Conservation (phyloP, 805 yeast genomes). For the Yamadazyma ubonensis region DNA sequence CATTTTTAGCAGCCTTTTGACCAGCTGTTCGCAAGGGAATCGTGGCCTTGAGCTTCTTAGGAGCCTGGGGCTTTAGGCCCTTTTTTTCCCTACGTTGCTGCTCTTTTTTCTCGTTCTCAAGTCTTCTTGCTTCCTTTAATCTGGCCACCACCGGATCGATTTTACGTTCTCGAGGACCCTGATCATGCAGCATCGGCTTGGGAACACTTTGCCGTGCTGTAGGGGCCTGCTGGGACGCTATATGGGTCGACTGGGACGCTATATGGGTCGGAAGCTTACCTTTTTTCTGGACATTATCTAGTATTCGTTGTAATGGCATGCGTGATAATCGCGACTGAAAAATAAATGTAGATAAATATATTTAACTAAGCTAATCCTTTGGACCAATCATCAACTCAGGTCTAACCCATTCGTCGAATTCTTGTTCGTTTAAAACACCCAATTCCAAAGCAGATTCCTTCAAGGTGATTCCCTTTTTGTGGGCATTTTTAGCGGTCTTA, state of each 20-base stretch:
- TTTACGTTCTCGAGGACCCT: conserved; percentile 20
- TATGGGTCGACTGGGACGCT: neutral
- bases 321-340: neutral
- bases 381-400: conserved; percentile 99
- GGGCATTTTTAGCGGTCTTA: conserved; percentile 97
- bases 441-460: conserved; percentile 93
- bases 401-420: conserved; percentile 94
- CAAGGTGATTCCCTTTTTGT: conserved; percentile 93
- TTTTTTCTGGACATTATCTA: conserved; percentile 31
- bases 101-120: conserved; percentile 49
- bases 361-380: conserved; percentile 44
- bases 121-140: conserved; percentile 62
- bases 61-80: conserved; percentile 29
- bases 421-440: conserved; percentile 76
- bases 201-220: neutral
- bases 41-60: conserved; percentile 12
- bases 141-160: conserved; percentile 71
- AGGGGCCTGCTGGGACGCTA: neutral
- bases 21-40: conserved; percentile 8
- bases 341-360: neutral
- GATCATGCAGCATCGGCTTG: too few relatives aligned
- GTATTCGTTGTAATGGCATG: conserved; percentile 32
- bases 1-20: too few relatives aligned
- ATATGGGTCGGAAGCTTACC: conserved; percentile 16
- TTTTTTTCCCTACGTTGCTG: conserved; percentile 32